Conservation (phyloP, 495 filamentous ascomycete species). For the Durotheca rogersii region DNA sequence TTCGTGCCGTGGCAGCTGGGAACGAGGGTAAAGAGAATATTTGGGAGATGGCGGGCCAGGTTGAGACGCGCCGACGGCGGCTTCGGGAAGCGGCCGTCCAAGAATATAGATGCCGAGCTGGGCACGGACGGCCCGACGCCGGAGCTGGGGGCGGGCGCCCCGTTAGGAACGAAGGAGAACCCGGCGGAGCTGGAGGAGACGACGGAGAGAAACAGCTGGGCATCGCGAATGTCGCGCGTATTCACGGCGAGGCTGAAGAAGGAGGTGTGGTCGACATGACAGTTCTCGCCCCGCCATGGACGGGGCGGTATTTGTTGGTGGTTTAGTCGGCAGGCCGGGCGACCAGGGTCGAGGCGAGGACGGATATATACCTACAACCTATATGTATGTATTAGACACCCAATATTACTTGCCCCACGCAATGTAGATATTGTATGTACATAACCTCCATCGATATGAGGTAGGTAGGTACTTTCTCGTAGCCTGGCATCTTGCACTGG, state of each 20-base stretch:
- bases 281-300: too few species aligned
- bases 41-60: neutral
- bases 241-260: slow-evolving; percentile 17
- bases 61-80: neutral
- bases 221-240: slow-evolving; percentile 33
- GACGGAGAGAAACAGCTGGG: slow-evolving; percentile 27
- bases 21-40: neutral
- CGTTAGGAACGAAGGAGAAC: slow-evolving; percentile 27
- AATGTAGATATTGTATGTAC: too few species aligned
- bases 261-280: slow-evolving; percentile 17
- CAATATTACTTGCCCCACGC: too few species aligned
- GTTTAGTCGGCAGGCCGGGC: too few species aligned
- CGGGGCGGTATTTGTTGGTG: too few species aligned
- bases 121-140: slow-evolving; percentile 27
- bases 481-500: too few species aligned
- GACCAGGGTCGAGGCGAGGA: too few species aligned
- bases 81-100: neutral
- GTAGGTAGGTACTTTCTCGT: too few species aligned
- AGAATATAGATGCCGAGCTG: slow-evolving; percentile 23
- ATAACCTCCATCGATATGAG: too few species aligned
- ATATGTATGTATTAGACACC: too few species aligned
- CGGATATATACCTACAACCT: too few species aligned
- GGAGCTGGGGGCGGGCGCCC: slow-evolving; percentile 16
- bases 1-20: slow-evolving; percentile 12
- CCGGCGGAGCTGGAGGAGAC: slow-evolving; percentile 28